A percentile compares a stretch with the other conserved stretches of the same genome.
Conservation (phyloP, 192 early-diverging fungal genomes). For the Coemansia sp. region DNA sequence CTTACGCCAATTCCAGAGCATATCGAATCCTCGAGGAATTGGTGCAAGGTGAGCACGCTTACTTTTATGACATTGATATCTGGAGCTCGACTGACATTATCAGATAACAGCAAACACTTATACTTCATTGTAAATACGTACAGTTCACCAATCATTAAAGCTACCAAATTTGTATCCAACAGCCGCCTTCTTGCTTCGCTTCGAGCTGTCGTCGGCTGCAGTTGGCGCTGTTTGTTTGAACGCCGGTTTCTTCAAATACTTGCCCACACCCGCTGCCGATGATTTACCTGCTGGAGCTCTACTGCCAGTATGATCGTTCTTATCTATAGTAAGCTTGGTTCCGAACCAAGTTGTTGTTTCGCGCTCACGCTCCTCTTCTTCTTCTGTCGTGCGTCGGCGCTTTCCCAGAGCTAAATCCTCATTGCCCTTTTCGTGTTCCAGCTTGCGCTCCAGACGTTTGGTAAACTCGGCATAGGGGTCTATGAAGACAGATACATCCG, state of each 20-base stretch:
- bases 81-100: conserved; percentile 37
- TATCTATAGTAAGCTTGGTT: conserved; percentile 38
- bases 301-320: conserved; percentile 19
- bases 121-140: conserved; percentile 1
- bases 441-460: conserved; percentile 66
- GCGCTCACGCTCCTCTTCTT: conserved; percentile 57
- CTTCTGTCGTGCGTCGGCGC: conserved; percentile 39
- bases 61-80: conserved; percentile 30
- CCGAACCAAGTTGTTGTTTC: conserved; percentile 76
- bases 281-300: not conserved
- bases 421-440: conserved; percentile 53
- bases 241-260: conserved; percentile 28
- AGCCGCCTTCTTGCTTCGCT: conserved; percentile 8
- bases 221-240: conserved; percentile 7
- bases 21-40: conserved; percentile 46
- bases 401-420: conserved; percentile 39
- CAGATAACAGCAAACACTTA: not conserved
- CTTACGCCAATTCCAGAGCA: conserved; percentile 40
- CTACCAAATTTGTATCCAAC: conserved; percentile 39
- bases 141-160: conserved; percentile 38
- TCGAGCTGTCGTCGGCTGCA: not conserved
- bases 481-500: conserved; percentile 69
- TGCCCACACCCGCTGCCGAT: conserved; percentile 16
- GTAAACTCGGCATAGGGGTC: conserved; percentile 83
- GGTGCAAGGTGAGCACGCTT: conserved; percentile 39